Evolutionary conservation across 129 eudicot genomes (phyloP), one percentile per base, ranked within the genome.

Genomic region (Tagetes erecta): DNA sequence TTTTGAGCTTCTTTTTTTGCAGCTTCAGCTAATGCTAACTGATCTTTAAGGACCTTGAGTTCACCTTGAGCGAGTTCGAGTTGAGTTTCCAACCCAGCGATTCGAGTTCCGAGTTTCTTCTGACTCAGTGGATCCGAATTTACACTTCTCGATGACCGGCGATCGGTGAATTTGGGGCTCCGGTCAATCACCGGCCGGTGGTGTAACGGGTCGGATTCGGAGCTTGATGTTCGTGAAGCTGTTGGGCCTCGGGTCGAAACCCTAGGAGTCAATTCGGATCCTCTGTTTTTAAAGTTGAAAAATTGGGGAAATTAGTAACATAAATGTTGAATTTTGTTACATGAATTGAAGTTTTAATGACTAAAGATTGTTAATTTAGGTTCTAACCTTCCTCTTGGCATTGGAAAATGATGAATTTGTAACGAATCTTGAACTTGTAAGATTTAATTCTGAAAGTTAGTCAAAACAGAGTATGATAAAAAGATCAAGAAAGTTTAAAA

Each of bases 61-160:
- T 93, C 97, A 7, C 74, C 84, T 75, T 93, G 97, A 13, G 97
- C 98, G 75, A 84, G 97, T 56, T 80, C 96, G 7, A 93, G 96
- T 67, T 93, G 97, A 76, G 95, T 79, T 65, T 93, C 97, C 75
- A 93, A 80, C 20, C 89, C 92, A 1, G 98, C 95, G 70, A 93
- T 88, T 2, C 98, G 90, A 1, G 92, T 91, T 6, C 97, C 97
- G 0, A 91, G 95, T 70, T 88, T 91, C 95, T 86, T 88, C 57
- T 84, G 90, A 76, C 58, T 81, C 59, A 72, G 53, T 0, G 95
- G 90, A 52, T 88, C 88, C 3, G 95, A 76, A 8, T 81, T 83
- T 5, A 77, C 36, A 2, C 83, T 80, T 41, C 88, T 85, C 1
- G 95, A 88, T 39, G 97, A 91, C 64, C 90, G 82, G 0, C 90